Evolutionary conservation across 768 basidiomycete species (phyloP).

Genomic region (Rhodotorula diobovata): DNA sequence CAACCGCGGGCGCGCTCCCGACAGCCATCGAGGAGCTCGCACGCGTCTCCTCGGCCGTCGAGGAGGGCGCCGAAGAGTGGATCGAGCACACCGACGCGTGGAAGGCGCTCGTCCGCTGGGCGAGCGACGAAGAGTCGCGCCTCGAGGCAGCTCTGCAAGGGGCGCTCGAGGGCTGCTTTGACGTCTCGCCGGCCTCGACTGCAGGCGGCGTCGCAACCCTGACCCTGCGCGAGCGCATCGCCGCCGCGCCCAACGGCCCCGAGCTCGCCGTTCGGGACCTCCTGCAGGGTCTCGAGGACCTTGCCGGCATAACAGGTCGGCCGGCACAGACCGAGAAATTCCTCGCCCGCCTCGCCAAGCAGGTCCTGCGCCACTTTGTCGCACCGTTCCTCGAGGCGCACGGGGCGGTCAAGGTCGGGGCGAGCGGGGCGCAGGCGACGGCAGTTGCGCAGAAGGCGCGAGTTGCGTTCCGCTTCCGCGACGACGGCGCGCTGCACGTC

Average conservation of each 20-base stretch:
- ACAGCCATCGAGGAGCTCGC: slow-evolving; percentile 12
- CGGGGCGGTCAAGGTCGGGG: not conserved
- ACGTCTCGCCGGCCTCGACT: not conserved
- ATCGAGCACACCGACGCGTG: slow-evolving; percentile 25
- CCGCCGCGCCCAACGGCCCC: slow-evolving; percentile 12
- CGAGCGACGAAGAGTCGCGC: slow-evolving; percentile 16
- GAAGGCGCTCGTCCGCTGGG: slow-evolving; percentile 27
- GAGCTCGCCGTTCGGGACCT: not conserved
- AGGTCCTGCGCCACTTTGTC: slow-evolving; percentile 27
- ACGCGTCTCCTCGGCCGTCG: slow-evolving; percentile 5
- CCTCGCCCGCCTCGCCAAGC: slow-evolving; percentile 24
- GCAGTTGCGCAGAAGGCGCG: not conserved
- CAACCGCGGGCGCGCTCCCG: slow-evolving; percentile 20
- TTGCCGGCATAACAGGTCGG: slow-evolving; percentile 4
- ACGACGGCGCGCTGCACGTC: not conserved
- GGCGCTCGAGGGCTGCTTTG: slow-evolving; percentile 29
- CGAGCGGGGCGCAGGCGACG: not conserved
- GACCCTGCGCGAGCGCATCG: not conserved
- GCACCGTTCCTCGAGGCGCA: slow-evolving; percentile 31
- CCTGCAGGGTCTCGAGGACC: slow-evolving; percentile 17
- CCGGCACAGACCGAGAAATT: slow-evolving; percentile 6
- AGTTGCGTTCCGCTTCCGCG: not conserved
- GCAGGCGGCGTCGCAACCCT: not conserved
- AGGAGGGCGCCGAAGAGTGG: slow-evolving; percentile 26
- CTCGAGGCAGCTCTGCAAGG: slow-evolving; percentile 19